Evolutionary conservation across 768 basidiomycete genomes (phyloP).

Genomic region (Rhodotorula toruloides): DNA sequence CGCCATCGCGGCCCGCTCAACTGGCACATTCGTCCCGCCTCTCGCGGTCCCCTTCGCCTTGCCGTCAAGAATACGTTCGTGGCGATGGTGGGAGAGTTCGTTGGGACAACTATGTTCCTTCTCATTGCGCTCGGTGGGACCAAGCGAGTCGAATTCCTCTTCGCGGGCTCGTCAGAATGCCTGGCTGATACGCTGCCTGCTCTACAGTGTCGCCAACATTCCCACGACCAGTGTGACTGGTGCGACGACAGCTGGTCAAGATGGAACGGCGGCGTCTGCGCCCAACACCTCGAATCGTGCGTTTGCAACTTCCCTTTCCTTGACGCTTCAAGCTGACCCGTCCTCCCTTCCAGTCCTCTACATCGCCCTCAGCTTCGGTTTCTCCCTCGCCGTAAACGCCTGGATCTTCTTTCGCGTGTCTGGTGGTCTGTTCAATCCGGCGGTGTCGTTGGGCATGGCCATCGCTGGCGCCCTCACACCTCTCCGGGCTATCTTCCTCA

Average conservation of each 20-base stretch:
- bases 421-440: conserved; percentile 23
- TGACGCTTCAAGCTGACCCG: background rate
- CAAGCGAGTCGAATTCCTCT: background rate
- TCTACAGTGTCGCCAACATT: conserved; percentile 18
- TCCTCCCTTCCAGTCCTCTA: conserved; percentile 21
- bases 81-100: conserved; percentile 23
- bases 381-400: conserved; percentile 35
- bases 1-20: background rate
- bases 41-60: background rate
- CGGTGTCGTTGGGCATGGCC: conserved; percentile 31
- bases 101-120: conserved; percentile 28
- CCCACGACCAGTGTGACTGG: conserved; percentile 17
- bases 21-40: background rate
- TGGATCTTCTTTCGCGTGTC: conserved; percentile 31
- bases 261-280: conserved; percentile 7
- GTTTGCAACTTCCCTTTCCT: background rate
- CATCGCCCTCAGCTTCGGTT: conserved; percentile 37
- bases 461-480: conserved; percentile 37
- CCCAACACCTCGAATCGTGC: conserved; percentile 31
- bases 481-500: conserved; percentile 32
- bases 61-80: conserved; percentile 26
- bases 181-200: too few relatives aligned
- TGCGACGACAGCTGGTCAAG: conserved; percentile 10
- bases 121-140: conserved; percentile 15
- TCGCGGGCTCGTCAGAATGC: too few relatives aligned